These are phyloP conservation scores for Blastobotrys niveus DNA, from an alignment of 1,139 yeast species.

Conservation along the genomic window DNA sequence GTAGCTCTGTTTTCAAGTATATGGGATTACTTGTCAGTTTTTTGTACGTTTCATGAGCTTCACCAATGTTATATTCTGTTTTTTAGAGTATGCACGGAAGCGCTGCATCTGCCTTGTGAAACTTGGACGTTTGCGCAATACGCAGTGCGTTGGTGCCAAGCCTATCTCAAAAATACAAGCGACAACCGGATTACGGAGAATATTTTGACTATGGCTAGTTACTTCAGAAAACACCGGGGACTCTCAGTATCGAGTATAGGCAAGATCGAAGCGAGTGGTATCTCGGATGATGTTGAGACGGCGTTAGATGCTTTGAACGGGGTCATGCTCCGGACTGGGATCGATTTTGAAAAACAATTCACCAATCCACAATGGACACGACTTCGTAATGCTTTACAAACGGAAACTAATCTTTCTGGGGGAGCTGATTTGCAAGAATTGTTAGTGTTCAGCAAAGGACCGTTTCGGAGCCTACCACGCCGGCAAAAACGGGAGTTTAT, in stretches of 20 bases:
- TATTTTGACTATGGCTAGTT: neutral
- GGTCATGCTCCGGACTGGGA: too few species aligned
- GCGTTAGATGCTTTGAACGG: neutral
- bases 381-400: neutral
- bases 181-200: neutral
- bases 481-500: constrained; percentile 3
- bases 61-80: too few species aligned
- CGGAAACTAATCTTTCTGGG: neutral
- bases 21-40: too few species aligned
- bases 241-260: too few species aligned
- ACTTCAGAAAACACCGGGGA: neutral
- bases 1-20: too few species aligned
- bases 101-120: neutral
- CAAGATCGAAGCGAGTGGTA: too few species aligned
- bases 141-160: neutral
- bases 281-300: neutral
- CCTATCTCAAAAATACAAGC: neutral
- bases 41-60: too few species aligned
- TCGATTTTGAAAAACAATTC: constrained; percentile 2
- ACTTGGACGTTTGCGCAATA: neutral
- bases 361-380: constrained; percentile 1
- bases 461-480: neutral
- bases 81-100: neutral
- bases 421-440: neutral
- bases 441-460: constrained; percentile 5